Evolutionary conservation across 805 yeast species (phyloP).

Genomic region (Dipodascus albidus): DNA sequence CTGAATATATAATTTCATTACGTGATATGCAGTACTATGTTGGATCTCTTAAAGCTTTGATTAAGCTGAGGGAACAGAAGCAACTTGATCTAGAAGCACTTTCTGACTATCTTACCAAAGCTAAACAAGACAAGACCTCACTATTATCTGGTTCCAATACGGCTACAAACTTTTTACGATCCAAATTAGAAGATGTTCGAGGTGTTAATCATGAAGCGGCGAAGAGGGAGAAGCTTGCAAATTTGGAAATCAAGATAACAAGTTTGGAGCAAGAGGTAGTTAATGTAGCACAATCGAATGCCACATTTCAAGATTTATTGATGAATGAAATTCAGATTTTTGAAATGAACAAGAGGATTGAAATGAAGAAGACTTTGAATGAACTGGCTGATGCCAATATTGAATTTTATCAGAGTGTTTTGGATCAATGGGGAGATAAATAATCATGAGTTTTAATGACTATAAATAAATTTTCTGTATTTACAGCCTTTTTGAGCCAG

Average conservation of each 20-base stretch:
- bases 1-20: conserved; percentile 68
- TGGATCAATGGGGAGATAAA: conserved; percentile 53
- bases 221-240: conserved; percentile 39
- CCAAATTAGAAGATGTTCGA: conserved; percentile 48
- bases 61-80: conserved; percentile 81
- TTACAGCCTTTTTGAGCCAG: background rate
- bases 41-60: conserved; percentile 48
- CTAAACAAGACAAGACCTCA: conserved; percentile 51
- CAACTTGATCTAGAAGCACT: conserved; percentile 84
- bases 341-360: conserved; percentile 69
- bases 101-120: conserved; percentile 63
- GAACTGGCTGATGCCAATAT: conserved; percentile 70
- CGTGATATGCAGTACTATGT: conserved; percentile 82
- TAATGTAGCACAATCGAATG: conserved; percentile 38
- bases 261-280: conserved; percentile 40
- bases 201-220: conserved; percentile 51
- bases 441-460: background rate
- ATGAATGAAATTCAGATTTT: conserved; percentile 51
- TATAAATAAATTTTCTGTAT: background rate
- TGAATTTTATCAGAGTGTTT: conserved; percentile 54
- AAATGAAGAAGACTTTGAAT: conserved; percentile 58
- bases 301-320: conserved; percentile 45
- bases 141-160: conserved; percentile 35
- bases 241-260: conserved; percentile 38
- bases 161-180: conserved; percentile 40